Base-by-base conservation (phyloP, 768 basidiomycete species). In the Serendipita sp. region DNA sequence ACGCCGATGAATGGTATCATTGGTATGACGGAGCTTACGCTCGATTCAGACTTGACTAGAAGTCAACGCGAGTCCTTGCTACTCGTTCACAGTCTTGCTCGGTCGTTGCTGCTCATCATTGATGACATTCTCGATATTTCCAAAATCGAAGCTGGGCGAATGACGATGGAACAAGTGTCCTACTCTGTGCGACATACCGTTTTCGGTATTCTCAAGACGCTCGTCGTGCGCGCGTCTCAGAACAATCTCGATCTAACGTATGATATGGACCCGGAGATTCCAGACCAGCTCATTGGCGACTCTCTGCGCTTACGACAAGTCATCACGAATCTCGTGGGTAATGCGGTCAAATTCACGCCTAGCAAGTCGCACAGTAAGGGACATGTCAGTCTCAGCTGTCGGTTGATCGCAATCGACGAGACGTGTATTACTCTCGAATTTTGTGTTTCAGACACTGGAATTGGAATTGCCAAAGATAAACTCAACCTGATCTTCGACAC, bases 1-100 rank as follows among this genome's bases (percentile, higher is more conserved):
- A 98, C 96, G 28, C 96, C 96, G 0, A 99, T 98, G 95, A 99
- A 98, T 72, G 95, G 96, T 71, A 99, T 99, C 74, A 98, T 99
- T 69, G 95, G 95, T n/a, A 93, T 99, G 93, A 99, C 95, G 30
- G 93, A 95, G 74, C 76, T 99, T 65, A 97, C 96, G 8, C 84
- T 99, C 24, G 96, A 99, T 71, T 92, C 89, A 48, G 96, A 99
- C 73, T 76, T 99, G 69, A 96, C 93, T 67, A 77, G 95, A 68
- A 89, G 89, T 45, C 96, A 98, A 74, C 79, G 95, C 67, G 96
- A 98, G 78, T 96, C 93, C 73, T 77, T 99, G 73, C 79, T 96
- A 70, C 84, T 98, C 41, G 96, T 99, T 5, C 94, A 97, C 73
- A 92, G 88, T 67, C 79, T 99, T 73, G 96, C 96, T 0, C 83